Conservation (phyloP, 805 yeast genomes). For the Wickerhamiella spandovensis region DNA sequence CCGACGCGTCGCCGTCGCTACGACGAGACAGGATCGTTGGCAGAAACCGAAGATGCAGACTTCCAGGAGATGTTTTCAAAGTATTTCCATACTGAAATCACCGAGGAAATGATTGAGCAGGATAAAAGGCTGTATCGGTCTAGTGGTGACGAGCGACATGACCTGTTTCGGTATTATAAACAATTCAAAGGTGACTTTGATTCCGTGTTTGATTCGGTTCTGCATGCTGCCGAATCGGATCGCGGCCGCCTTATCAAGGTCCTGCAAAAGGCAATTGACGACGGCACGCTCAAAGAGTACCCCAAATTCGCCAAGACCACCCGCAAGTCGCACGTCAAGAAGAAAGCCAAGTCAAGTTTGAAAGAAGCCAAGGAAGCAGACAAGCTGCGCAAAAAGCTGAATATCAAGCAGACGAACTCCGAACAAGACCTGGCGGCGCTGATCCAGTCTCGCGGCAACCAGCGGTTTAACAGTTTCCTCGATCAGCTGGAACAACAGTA, state of each 20-base stretch:
- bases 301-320: conserved; percentile 37
- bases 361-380: conserved; percentile 37
- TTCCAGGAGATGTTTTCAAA: conserved; percentile 28
- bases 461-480: conserved; percentile 20
- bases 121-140: conserved; percentile 53
- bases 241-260: conserved; percentile 47
- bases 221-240: conserved; percentile 58
- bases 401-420: conserved; percentile 18
- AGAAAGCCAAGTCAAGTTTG: conserved; percentile 28
- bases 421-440: conserved; percentile 27
- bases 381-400: conserved; percentile 42
- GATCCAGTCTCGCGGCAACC: conserved; percentile 21
- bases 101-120: conserved; percentile 41
- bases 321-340: conserved; percentile 34
- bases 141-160: conserved; percentile 31
- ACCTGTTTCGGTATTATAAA: conserved; percentile 46
- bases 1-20: conserved; percentile 39
- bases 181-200: conserved; percentile 57
- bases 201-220: conserved; percentile 56
- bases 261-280: conserved; percentile 33
- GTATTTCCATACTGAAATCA: conserved; percentile 24
- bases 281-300: conserved; percentile 27
- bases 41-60: conserved; percentile 26
- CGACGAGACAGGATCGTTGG: conserved; percentile 58
- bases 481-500: conserved; percentile 26